Evolutionary conservation across 2,329 filamentous ascomycete genomes (phyloP).

Genomic region (Fusarium nelsonii): DNA sequence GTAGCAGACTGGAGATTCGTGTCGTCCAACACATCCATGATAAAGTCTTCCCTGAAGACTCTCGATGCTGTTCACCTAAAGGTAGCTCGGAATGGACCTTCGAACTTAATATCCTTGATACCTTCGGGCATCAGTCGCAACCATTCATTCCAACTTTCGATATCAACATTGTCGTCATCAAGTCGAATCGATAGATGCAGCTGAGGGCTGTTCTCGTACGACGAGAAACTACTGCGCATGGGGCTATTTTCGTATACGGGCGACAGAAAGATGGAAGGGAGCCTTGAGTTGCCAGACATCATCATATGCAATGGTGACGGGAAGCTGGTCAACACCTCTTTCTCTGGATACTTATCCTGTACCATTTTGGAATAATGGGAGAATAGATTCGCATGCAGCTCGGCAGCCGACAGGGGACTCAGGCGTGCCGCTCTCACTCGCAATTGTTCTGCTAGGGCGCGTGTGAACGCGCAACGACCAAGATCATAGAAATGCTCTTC

Average conservation of each 20-base stretch:
- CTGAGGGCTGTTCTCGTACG: slow-evolving; percentile 60
- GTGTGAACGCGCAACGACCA: slow-evolving; percentile 66
- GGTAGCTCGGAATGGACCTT: slow-evolving; percentile 59
- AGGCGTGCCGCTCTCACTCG: slow-evolving; percentile 60
- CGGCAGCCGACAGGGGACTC: slow-evolving; percentile 63
- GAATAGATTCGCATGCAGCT: slow-evolving; percentile 67
- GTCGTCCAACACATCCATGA: slow-evolving; percentile 12
- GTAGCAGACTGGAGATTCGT: slow-evolving; percentile 2
- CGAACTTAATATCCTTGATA: slow-evolving; percentile 67
- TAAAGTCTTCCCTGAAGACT: not conserved
- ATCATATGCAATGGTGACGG: slow-evolving; percentile 69
- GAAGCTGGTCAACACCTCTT: slow-evolving; percentile 61
- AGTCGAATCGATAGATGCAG: slow-evolving; percentile 65
- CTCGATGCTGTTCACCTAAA: slow-evolving; percentile 40
- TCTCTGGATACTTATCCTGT: slow-evolving; percentile 62
- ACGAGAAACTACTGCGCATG: slow-evolving; percentile 55
- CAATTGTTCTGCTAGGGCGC: slow-evolving; percentile 63
- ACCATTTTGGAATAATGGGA: slow-evolving; percentile 65
- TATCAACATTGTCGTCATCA: slow-evolving; percentile 63
- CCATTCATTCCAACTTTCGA: slow-evolving; percentile 70
- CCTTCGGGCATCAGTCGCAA: slow-evolving; percentile 69
- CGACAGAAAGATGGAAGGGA: slow-evolving; percentile 68
- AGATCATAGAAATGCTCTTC: slow-evolving; percentile 63
- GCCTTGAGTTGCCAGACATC: slow-evolving; percentile 64
- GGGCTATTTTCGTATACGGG: slow-evolving; percentile 61